Base-by-base conservation (phyloP, 108 stramenopile genomes). In the Schizochytrium sp. region DNA sequence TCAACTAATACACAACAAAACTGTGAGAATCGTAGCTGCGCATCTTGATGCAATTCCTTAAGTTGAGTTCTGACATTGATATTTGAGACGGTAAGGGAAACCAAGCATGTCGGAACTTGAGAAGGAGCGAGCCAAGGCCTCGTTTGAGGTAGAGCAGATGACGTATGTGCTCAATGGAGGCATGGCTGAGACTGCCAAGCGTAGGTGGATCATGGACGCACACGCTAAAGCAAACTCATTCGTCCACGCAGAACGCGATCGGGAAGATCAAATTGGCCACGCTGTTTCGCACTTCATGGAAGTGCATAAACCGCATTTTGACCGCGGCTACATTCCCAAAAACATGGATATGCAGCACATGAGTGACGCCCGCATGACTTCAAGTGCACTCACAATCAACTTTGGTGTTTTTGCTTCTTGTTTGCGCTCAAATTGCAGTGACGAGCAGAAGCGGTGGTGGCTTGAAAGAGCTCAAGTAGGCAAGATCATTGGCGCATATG, bases 271-370 rank as follows among this genome's bases (percentile, higher is more conserved):
- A 53, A 83, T 83, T 2, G 53, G 50, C 15, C 76, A 83, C 76
- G 76, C 76, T 8, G 76, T 83, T 10, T 5, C 0, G 45, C 76
- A 83, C 53, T 83, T 83, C 47, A 83, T 83, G 76, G 50, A 55
- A 40, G 76, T 83, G 76, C 76, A 83, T 53, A 83, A 55, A 53
- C 76, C 76, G 76, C 76, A 83, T 53, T 83, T 83, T 42, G 76
- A 83, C 50, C 47, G 76, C 10, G 76, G 76, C 28, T 83, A 55
- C 28, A 83, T 83, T 2, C 76, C 76, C 3, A 17, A 40, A 0
- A 53, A 40, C 45, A 83, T 83, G 76, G 76, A 83, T 40, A 49
- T 83, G 76, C 76, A 83, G 76, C 76, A 83, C 76, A 83, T 83
- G 76, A 83, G 76, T 53, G 76, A 83, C 47, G 76, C 76, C 38